Evolutionary conservation across 306 rosid genomes (phyloP).

Genomic region (Castanospermum australe): DNA sequence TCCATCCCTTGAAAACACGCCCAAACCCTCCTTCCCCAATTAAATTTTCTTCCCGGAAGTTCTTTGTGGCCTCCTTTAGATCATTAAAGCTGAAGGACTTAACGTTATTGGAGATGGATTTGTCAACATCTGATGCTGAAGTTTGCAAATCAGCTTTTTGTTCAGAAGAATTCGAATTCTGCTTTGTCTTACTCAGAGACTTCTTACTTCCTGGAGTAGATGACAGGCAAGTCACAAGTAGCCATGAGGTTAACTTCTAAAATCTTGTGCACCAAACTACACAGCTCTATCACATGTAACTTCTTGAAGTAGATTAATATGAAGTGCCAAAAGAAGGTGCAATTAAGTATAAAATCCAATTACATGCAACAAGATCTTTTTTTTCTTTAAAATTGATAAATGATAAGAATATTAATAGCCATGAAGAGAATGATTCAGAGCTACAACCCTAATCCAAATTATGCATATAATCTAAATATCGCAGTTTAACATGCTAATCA

Average conservation of each 20-base stretch:
- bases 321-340: background rate
- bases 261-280: background rate
- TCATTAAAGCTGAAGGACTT: conserved; percentile 79
- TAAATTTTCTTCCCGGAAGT: conserved; percentile 68
- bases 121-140: conserved; percentile 26
- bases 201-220: conserved; percentile 42
- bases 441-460: background rate
- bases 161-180: conserved; percentile 27
- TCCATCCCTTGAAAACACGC: conserved; percentile 87
- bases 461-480: background rate
- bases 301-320: background rate
- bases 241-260: conserved; percentile 16
- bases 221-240: background rate
- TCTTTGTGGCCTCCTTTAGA: conserved; percentile 81
- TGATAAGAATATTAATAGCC: background rate
- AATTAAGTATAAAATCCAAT: background rate
- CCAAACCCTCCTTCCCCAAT: conserved; percentile 98
- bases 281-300: background rate
- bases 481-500: background rate
- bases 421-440: background rate
- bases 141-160: conserved; percentile 1
- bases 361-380: background rate
- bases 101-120: conserved; percentile 38
- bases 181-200: conserved; percentile 32
- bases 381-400: background rate